A percentile compares a stretch with the other conserved stretches of the same genome.
phyloP scores from a whole-genome alignment of 768 basidiomycete genomes.

The Cyclocybe cylindracea region DNA sequence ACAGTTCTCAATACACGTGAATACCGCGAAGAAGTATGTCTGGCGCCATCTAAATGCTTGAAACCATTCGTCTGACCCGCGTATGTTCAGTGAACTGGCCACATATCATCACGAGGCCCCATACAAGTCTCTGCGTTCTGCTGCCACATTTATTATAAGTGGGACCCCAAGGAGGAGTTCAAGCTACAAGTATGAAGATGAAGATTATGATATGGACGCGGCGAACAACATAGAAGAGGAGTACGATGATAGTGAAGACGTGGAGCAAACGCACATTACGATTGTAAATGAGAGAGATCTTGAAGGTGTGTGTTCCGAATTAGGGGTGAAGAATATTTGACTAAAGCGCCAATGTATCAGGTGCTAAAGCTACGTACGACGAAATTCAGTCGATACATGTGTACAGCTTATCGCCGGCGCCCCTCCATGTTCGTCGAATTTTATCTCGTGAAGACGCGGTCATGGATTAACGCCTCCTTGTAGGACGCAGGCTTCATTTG shows the following conservation, averaged over 20 bases:
- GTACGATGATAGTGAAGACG: constrained; percentile 42
- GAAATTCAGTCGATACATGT: constrained; percentile 60
- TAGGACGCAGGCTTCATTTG: constrained; percentile 51
- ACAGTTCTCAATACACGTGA: constrained; percentile 70
- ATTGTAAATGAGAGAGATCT: constrained; percentile 67
- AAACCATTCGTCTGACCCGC: background rate
- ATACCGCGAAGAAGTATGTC: constrained; percentile 76
- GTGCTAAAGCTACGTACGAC: constrained; percentile 50
- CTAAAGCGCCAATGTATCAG: constrained; percentile 30
- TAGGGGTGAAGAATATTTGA: background rate
- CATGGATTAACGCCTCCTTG: background rate
- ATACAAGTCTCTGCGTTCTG: constrained; percentile 39
- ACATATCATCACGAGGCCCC: constrained; percentile 51
- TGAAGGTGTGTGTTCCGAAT: constrained; percentile 48
- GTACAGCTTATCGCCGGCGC: constrained; percentile 72
- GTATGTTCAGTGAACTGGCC: constrained; percentile 56
- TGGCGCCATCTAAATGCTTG: background rate
- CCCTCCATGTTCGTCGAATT: constrained; percentile 50
- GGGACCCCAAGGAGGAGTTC: constrained; percentile 42
- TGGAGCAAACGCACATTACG: constrained; percentile 48
- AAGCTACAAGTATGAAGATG: background rate
- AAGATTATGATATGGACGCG: constrained; percentile 22
- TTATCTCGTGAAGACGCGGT: constrained; percentile 1
- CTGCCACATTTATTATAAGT: constrained; percentile 73
- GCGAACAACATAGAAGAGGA: constrained; percentile 27